phyloP scores from a whole-genome alignment of 441 rosid species.

The Omphalea diandra region DNA sequence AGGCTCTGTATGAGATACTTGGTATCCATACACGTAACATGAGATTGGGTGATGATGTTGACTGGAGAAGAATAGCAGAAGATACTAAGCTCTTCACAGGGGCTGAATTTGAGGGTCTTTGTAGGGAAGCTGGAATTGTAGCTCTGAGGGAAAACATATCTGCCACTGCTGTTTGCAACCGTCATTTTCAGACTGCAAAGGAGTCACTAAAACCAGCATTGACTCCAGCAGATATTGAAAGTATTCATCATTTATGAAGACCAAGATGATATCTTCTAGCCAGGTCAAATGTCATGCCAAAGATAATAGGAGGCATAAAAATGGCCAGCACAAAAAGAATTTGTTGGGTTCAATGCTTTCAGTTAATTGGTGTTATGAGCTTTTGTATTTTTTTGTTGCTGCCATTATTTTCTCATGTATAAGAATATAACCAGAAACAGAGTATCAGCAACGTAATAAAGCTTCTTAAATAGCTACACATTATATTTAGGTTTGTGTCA shows the following conservation, averaged over 20 bases:
- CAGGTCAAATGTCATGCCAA: slow-evolving; percentile 13
- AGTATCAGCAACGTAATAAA: slow-evolving; percentile 3
- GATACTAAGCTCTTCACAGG: slow-evolving; percentile 83
- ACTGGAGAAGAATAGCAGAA: slow-evolving; percentile 64
- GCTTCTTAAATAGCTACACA: not conserved
- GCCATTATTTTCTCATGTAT: slow-evolving; percentile 35
- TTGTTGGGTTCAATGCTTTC: slow-evolving; percentile 24
- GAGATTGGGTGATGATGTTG: slow-evolving; percentile 62
- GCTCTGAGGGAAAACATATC: slow-evolving; percentile 84
- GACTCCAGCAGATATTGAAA: slow-evolving; percentile 55
- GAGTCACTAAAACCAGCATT: slow-evolving; percentile 72
- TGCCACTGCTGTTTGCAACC: slow-evolving; percentile 51
- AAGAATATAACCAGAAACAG: slow-evolving; percentile 21
- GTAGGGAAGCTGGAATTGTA: slow-evolving; percentile 81
- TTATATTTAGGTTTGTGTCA: not conserved
- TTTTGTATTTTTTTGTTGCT: slow-evolving; percentile 34
- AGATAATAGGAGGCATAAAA: slow-evolving; percentile 14
- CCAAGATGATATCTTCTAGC: not conserved
- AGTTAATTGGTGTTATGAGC: slow-evolving; percentile 36
- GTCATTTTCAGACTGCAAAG: slow-evolving; percentile 66
- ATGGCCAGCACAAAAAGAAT: too few relatives aligned
- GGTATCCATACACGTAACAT: slow-evolving; percentile 79
- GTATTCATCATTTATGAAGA: slow-evolving; percentile 62
- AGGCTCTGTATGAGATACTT: slow-evolving; percentile 77
- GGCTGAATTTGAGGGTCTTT: slow-evolving; percentile 80